A percentile compares a stretch with the other conserved stretches of the same genome.
Evolutionary conservation across 805 yeast species (phyloP).

Genomic region (Candida awuae): DNA sequence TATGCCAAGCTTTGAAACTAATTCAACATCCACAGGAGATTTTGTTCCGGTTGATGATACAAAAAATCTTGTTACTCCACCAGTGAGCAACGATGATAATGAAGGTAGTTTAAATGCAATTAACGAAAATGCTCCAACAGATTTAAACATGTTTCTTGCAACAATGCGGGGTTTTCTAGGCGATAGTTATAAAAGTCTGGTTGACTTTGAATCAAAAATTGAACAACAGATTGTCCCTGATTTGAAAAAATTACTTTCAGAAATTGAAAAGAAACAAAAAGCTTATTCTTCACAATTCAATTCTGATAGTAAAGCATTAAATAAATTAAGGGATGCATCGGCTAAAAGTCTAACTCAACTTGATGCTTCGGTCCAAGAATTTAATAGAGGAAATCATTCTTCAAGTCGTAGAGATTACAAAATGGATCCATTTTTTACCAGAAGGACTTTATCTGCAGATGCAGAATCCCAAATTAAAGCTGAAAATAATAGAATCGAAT

Average conservation of each 20-base stretch:
- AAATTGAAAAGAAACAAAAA: constrained; percentile 36
- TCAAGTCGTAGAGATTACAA: constrained; percentile 27
- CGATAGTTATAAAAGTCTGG: constrained; percentile 27
- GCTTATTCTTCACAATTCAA: constrained; percentile 29
- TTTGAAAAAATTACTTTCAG: constrained; percentile 33
- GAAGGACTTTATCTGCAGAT: constrained; percentile 30
- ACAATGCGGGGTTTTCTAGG: constrained; percentile 24
- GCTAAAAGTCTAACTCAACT: constrained; percentile 24
- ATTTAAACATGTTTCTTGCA: constrained; percentile 25
- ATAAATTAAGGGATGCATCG: constrained; percentile 28
- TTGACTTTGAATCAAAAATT: constrained; percentile 33
- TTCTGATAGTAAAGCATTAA: constrained; percentile 34
- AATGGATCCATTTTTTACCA: constrained; percentile 40
- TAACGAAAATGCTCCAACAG: constrained; percentile 4
- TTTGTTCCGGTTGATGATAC: constrained; percentile 5
- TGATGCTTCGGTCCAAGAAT: constrained; percentile 17
- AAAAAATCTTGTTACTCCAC: background rate
- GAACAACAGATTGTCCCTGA: constrained; percentile 35
- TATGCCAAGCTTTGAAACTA: constrained; percentile 27
- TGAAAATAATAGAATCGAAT: constrained; percentile 40
- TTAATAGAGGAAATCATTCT: constrained; percentile 11
- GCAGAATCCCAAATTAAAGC: constrained; percentile 36
- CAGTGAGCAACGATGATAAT: background rate
- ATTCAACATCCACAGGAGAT: constrained; percentile 1
- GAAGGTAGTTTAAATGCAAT: background rate